These are phyloP conservation scores for Tetracladium maxilliforme DNA, from an alignment of 2,329 filamentous ascomycete genomes.

Conservation along the genomic window DNA sequence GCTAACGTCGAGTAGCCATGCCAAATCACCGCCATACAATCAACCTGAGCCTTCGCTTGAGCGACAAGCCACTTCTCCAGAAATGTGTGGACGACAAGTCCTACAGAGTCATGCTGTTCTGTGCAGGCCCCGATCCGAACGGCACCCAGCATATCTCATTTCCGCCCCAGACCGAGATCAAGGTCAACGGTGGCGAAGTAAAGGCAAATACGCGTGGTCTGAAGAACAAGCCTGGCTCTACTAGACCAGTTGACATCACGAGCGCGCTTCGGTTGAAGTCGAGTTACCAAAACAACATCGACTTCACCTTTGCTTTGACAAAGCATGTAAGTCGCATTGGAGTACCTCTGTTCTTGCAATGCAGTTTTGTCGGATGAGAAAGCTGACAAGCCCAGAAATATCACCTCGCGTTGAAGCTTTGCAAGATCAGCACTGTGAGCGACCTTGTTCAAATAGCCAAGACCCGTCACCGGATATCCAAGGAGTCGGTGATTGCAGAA, in stretches of 20 bases:
- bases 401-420: conserved; percentile 60
- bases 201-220: conserved; percentile 88
- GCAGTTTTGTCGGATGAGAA: conserved; percentile 5
- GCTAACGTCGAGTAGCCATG: conserved; percentile 13
- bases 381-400: conserved; percentile 41
- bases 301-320: conserved; percentile 86
- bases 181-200: conserved; percentile 75
- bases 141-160: conserved; percentile 69
- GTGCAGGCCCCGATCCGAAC: conserved; percentile 45
- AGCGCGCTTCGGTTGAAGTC: conserved; percentile 54
- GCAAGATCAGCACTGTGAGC: conserved; percentile 55
- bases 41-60: conserved; percentile 40
- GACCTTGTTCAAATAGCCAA: conserved; percentile 57
- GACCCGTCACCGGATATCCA: conserved; percentile 57
- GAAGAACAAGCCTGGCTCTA: conserved; percentile 93
- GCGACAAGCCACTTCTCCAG: conserved; percentile 22
- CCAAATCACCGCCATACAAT: conserved; percentile 24
- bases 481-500: conserved; percentile 69
- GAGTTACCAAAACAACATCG: conserved; percentile 59
- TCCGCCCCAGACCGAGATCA: conserved; percentile 83
- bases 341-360: conserved; percentile 6
- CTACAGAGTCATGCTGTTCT: conserved; percentile 69
- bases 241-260: conserved; percentile 85
- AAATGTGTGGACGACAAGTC: conserved; percentile 9
- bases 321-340: conserved; percentile 48